Percentiles rank a stretch among this genome's conserved stretches.
Conservation (phyloP, 1,139 yeast species). For the Hemisphaericaspora subhashii region DNA sequence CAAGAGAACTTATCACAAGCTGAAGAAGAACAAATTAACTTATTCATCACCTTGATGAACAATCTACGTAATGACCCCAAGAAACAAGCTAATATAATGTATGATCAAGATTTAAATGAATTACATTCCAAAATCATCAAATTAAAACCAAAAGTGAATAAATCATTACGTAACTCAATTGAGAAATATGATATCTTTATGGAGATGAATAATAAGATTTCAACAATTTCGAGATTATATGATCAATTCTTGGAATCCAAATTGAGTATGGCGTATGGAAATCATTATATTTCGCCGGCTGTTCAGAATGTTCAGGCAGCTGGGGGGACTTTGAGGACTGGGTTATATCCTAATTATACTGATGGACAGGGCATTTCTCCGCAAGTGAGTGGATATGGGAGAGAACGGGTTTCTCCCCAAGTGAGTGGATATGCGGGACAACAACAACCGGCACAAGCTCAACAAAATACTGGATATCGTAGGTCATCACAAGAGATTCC, state of each 20-base stretch:
- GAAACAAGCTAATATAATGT: constrained; percentile 50
- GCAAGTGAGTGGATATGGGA: constrained; percentile 2
- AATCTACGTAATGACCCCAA: constrained; percentile 50
- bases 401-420: not conserved
- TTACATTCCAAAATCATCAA: constrained; percentile 64
- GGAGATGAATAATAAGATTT: constrained; percentile 79
- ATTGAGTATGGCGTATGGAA: constrained; percentile 49
- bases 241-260: constrained; percentile 77
- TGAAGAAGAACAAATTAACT: constrained; percentile 68
- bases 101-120: constrained; percentile 62
- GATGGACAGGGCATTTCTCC: not conserved
- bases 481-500: too few species aligned
- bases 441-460: constrained; percentile 3
- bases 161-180: constrained; percentile 60
- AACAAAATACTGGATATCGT: too few species aligned
- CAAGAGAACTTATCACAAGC: constrained; percentile 47
- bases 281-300: constrained; percentile 22
- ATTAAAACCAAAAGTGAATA: constrained; percentile 74
- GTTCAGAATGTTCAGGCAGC: too few species aligned
- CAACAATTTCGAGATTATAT: constrained; percentile 75
- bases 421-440: not conserved
- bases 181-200: constrained; percentile 69
- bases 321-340: too few species aligned
- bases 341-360: not conserved
- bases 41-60: constrained; percentile 68